These are phyloP conservation scores for Suhomyces anneliseae DNA, from an alignment of 1,139 yeast species.

Conservation along the genomic window DNA sequence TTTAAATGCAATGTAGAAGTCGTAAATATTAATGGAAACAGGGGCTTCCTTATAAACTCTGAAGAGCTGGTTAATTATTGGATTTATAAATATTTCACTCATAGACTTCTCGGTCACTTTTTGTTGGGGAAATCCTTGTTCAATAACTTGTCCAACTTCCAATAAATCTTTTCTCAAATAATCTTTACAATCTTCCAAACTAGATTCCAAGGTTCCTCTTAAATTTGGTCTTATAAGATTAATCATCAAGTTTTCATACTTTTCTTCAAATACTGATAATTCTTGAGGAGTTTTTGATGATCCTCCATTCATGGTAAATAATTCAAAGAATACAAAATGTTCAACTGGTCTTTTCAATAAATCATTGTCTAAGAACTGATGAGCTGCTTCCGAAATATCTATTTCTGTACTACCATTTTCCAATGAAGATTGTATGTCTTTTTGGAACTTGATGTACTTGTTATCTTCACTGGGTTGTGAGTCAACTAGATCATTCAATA, in stretches of 20 bases:
- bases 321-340: constrained; percentile 36
- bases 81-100: constrained; percentile 32
- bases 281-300: constrained; percentile 5
- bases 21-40: constrained; percentile 68
- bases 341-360: constrained; percentile 24
- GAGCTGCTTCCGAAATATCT: no score
- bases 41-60: constrained; percentile 81
- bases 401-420: no score
- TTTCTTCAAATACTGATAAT: constrained; percentile 32
- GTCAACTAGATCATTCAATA: neutral
- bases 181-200: constrained; percentile 30
- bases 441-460: no score
- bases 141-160: neutral
- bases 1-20: constrained; percentile 72
- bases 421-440: no score
- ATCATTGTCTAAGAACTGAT: constrained; percentile 8
- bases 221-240: constrained; percentile 40
- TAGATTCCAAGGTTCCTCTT: constrained; percentile 32
- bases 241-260: constrained; percentile 40
- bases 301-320: constrained; percentile 41
- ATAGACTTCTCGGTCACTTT: constrained; percentile 1
- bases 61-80: constrained; percentile 58
- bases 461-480: neutral
- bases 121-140: neutral
- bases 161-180: constrained; percentile 26